phyloP scores from a whole-genome alignment of 2,329 filamentous ascomycete species.

The Colletotrichum higginsianum region DNA sequence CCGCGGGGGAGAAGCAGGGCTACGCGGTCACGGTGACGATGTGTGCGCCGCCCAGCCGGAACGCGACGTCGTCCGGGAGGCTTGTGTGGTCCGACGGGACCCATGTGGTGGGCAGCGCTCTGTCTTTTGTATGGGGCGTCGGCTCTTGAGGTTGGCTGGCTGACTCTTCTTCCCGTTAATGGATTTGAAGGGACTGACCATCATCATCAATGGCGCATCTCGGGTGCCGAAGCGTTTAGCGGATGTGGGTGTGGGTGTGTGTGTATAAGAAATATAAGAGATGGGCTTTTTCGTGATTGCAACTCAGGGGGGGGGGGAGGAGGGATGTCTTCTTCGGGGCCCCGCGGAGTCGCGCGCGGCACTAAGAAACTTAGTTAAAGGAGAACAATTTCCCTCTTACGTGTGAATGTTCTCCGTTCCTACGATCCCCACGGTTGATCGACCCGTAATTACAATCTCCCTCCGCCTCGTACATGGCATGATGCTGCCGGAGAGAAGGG shows the following conservation, averaged over 20 bases:
- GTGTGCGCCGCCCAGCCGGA: neutral
- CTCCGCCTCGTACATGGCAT: neutral
- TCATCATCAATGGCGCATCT: neutral
- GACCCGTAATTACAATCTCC: neutral
- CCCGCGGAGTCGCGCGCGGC: too few species aligned
- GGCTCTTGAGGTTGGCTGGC: too few species aligned
- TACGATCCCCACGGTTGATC: neutral
- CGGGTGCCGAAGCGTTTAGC: too few species aligned
- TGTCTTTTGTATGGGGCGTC: slow-evolving; percentile 29
- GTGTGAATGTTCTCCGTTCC: too few species aligned
- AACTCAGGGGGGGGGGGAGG: too few species aligned
- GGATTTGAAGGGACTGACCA: too few species aligned
- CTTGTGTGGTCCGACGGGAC: slow-evolving; percentile 38
- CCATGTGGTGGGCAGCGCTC: slow-evolving; percentile 39
- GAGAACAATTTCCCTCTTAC: too few species aligned
- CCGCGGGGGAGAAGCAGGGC: slow-evolving; percentile 4
- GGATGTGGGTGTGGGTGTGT: too few species aligned
- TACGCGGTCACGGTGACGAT: slow-evolving; percentile 13
- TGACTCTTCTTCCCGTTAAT: neutral
- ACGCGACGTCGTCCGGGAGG: slow-evolving; percentile 18
- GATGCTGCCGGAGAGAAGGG: neutral
- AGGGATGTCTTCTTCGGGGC: too few species aligned
- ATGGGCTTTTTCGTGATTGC: too few species aligned
- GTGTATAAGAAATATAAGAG: too few species aligned
- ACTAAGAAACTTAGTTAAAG: too few species aligned